Conservation (phyloP, 2,329 filamentous ascomycete species). For the Calonectria naviculata region DNA sequence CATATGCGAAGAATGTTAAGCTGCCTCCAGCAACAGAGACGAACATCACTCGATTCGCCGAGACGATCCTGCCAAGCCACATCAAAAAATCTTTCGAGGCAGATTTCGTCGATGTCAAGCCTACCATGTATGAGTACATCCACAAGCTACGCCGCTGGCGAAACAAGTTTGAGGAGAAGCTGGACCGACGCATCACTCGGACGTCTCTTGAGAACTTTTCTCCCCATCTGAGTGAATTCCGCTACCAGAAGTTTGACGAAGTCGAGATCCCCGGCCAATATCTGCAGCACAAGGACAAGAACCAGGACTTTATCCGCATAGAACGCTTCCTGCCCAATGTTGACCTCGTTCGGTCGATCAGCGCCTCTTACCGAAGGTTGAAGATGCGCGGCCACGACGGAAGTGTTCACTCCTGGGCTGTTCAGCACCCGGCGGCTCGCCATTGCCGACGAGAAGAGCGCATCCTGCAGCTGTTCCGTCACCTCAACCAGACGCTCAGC, state of each 20-base stretch:
- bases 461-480: constrained; percentile 95
- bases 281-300: constrained; percentile 97
- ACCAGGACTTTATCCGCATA: constrained; percentile 97
- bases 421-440: constrained; percentile 93
- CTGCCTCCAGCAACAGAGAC: constrained; percentile 90
- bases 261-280: constrained; percentile 99
- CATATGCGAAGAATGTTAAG: constrained; percentile 92
- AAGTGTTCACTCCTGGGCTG: constrained; percentile 94
- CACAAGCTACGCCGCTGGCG: constrained; percentile 96
- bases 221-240: constrained; percentile 93
- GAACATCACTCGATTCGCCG: constrained; percentile 96
- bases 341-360: constrained; percentile 90
- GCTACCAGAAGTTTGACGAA: constrained; percentile 98
- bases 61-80: constrained; percentile 93
- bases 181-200: constrained; percentile 82
- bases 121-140: constrained; percentile 98
- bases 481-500: constrained; percentile 91
- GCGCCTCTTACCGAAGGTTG: constrained; percentile 89
- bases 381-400: constrained; percentile 98
- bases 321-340: constrained; percentile 97
- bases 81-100: constrained; percentile 96
- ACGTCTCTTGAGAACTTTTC: constrained; percentile 87
- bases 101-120: constrained; percentile 96
- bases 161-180: constrained; percentile 97
- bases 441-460: constrained; percentile 95